Evolutionary conservation across 164 flowering plant species (phyloP).

Genomic region (Vitis labrusca): DNA sequence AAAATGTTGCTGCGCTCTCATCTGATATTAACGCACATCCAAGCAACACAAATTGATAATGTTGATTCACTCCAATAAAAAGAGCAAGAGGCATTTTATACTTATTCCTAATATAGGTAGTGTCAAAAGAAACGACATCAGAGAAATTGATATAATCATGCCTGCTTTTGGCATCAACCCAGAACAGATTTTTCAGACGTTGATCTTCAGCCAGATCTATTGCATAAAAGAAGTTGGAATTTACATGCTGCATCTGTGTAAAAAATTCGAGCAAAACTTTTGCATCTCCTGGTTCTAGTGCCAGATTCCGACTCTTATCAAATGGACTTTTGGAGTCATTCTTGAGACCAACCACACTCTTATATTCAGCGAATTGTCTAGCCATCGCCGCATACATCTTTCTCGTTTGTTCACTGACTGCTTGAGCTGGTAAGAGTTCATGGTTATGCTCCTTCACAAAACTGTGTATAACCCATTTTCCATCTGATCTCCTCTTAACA

Average conservation of each 20-base stretch:
- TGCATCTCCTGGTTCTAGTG: constrained; percentile 31
- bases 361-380: constrained; percentile 50
- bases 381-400: constrained; percentile 59
- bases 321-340: constrained; percentile 32
- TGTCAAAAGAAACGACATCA: constrained; percentile 39
- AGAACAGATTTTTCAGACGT: constrained; percentile 30
- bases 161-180: constrained; percentile 47
- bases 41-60: constrained; percentile 38
- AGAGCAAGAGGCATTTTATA: constrained; percentile 38
- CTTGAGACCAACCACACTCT: constrained; percentile 37
- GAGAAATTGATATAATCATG: constrained; percentile 33
- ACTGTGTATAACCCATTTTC: constrained; percentile 41
- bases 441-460: constrained; percentile 44
- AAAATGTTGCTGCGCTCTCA: constrained; percentile 28
- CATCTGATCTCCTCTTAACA: constrained; percentile 39
- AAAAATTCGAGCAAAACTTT: constrained; percentile 30
- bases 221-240: constrained; percentile 40
- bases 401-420: constrained; percentile 48
- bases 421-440: constrained; percentile 48
- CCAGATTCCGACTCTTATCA: constrained; percentile 28
- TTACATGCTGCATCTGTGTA: constrained; percentile 28
- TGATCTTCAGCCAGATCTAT: constrained; percentile 39
- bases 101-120: constrained; percentile 30
- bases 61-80: constrained; percentile 43
- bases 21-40: constrained; percentile 41